Evolutionary conservation across 495 filamentous ascomycete genomes (phyloP).

Genomic region (Penicillium samsonianum): DNA sequence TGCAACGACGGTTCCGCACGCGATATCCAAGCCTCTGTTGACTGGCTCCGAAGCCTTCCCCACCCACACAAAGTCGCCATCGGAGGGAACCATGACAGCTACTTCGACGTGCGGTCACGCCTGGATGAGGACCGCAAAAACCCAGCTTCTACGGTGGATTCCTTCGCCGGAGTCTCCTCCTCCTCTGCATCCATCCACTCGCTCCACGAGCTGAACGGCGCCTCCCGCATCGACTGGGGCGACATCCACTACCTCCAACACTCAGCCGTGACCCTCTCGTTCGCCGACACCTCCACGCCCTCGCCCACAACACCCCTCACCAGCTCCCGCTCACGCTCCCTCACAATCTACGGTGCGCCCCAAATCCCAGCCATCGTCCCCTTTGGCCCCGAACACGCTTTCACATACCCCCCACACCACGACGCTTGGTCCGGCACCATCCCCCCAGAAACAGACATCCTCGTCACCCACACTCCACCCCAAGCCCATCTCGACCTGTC

Average conservation of each 20-base stretch:
- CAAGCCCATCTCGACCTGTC: constrained; percentile 74
- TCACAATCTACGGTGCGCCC: constrained; percentile 64
- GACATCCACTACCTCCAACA: constrained; percentile 68
- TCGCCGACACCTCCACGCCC: constrained; percentile 28
- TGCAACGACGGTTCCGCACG: constrained; percentile 67
- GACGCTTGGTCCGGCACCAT: constrained; percentile 68
- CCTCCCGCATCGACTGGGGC: constrained; percentile 54
- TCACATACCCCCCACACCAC: constrained; percentile 59
- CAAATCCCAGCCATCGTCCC: constrained; percentile 59
- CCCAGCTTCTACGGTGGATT: constrained; percentile 1
- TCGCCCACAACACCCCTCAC: constrained; percentile 18
- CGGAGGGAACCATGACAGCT: constrained; percentile 87
- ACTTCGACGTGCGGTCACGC: constrained; percentile 64
- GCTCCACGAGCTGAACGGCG: constrained; percentile 37
- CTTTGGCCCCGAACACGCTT: constrained; percentile 64
- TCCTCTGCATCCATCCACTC: constrained; percentile 46
- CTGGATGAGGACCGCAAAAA: constrained; percentile 43
- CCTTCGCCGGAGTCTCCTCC: constrained; percentile 39
- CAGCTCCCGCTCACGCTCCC: constrained; percentile 33
- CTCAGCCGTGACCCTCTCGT: constrained; percentile 52
- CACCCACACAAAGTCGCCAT: constrained; percentile 82
- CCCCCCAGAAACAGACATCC: constrained; percentile 73
- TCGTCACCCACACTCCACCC: constrained; percentile 78
- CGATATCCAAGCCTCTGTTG: constrained; percentile 73
- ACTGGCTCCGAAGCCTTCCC: constrained; percentile 74